Evolutionary conservation across 1,284 basidiomycete species (phyloP), one percentile per base, ranked within the genome.

Genomic region (Pulchroboletus neoregius): DNA sequence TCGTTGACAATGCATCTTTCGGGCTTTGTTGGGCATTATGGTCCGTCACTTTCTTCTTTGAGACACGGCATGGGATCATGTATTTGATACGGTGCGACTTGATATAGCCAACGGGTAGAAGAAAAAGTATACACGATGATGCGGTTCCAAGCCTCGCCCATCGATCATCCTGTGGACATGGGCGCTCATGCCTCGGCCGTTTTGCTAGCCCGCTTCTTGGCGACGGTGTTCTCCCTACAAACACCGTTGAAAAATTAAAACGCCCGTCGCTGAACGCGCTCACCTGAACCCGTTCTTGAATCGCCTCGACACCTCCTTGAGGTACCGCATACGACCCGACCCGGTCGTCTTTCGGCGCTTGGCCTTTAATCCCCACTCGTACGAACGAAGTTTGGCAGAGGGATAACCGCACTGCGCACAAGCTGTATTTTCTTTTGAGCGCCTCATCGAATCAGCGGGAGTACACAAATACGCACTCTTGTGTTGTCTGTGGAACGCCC

Each of bases 281-380:
- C 57, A 87, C 87, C 87, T 79, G 81, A 94, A 94, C 51, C 94
- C 95, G 70, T 98, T 98, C 89, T 98, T 98, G 86, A 95, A 95
- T 62, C 91, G 82, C 67, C 91, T 83, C 58, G 86, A 83, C 43
- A 96, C 94, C 49, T 78, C 71, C 82, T 94, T 96, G 73, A 99
- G 82, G 83, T 94, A 84, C 58, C 80, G 78, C 94, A 97, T 96
- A 66, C 95, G 84, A 58, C 95, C 95, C 61, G 95, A 94, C 60
- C 95, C 95, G 57, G 94, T 94, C 47, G 94, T 96, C 85, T 96
- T 95, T 84, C 95, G 87, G 76, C 95, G 87, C 85, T 98, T 97
- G 51, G 94, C 95, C 84, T 99, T 99, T 70, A 87, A 80, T 60
- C 93, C 92, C 95, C 95, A 99, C 75, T 98, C 89, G 75, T 85